These are phyloP conservation scores for Singerocomus inundabilis DNA, from an alignment of 1,284 basidiomycete species.

Conservation along the genomic window DNA sequence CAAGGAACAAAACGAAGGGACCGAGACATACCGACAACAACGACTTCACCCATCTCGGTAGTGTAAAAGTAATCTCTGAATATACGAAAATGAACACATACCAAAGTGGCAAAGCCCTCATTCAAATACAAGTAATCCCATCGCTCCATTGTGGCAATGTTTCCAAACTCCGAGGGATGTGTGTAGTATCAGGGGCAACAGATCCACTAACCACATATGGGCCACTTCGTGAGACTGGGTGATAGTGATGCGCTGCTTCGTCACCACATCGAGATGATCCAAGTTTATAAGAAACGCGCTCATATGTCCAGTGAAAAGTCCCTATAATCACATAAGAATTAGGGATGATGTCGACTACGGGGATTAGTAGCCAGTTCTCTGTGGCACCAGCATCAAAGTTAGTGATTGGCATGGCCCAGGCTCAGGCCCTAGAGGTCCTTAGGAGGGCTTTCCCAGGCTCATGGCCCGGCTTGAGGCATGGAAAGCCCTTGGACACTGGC, in stretches of 20 bases:
- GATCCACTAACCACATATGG: conserved; percentile 67
- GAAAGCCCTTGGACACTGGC: too few relatives aligned
- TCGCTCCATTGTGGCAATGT: conserved; percentile 93
- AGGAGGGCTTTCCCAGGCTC: too few relatives aligned
- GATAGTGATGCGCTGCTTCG: conserved; percentile 78
- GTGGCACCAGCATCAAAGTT: conserved; percentile 92
- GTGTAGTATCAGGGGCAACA: background rate
- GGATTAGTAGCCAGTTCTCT: conserved; percentile 78
- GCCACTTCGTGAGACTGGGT: conserved; percentile 85
- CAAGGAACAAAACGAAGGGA: background rate
- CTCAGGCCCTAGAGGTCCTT: too few relatives aligned
- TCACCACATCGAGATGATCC: conserved; percentile 69
- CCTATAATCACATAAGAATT: conserved; percentile 38
- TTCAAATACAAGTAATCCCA: conserved; percentile 91
- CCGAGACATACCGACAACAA: conserved; percentile 68
- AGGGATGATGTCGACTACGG: background rate
- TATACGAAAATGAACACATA: conserved; percentile 34
- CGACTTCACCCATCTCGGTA: conserved; percentile 83
- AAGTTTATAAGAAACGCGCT: conserved; percentile 82
- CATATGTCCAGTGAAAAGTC: conserved; percentile 90
- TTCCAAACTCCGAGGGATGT: conserved; percentile 64
- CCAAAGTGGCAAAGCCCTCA: conserved; percentile 87
- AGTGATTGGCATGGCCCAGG: too few relatives aligned
- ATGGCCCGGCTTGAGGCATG: too few relatives aligned
- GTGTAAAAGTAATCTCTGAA: conserved; percentile 1